phyloP scores from a whole-genome alignment of 768 basidiomycete species.

The Phylloporus sp. region DNA sequence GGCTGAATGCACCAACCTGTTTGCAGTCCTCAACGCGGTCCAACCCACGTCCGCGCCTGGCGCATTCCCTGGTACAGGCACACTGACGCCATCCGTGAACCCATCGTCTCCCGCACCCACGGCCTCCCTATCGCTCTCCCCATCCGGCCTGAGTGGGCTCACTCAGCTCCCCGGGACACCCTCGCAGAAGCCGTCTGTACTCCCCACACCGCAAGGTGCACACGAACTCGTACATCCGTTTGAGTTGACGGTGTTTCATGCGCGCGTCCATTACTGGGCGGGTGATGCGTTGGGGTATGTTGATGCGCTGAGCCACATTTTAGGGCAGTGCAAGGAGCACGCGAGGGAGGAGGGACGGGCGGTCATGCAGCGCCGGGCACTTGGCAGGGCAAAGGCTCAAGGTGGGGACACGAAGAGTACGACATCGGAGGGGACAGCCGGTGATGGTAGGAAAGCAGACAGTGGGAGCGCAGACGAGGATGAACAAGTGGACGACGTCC shows the following conservation, averaged over 20 bases:
- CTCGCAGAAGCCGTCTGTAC: conserved; percentile 12
- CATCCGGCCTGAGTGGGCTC: conserved; percentile 17
- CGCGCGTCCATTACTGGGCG: conserved; percentile 76
- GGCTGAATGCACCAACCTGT: conserved; percentile 79
- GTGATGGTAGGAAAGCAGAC: conserved; percentile 17
- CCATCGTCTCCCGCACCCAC: conserved; percentile 35
- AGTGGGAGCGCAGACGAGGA: neutral
- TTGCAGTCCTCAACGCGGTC: conserved; percentile 60
- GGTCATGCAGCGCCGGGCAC: conserved; percentile 12
- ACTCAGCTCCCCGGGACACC: conserved; percentile 25
- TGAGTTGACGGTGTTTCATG: conserved; percentile 62
- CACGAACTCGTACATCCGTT: conserved; percentile 35
- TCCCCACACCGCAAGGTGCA: conserved; percentile 1
- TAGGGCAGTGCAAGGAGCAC: conserved; percentile 56
- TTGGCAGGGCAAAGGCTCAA: neutral
- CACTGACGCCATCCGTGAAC: conserved; percentile 2
- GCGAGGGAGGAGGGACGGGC: conserved; percentile 34
- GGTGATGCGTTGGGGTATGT: conserved; percentile 78
- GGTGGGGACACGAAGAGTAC: neutral
- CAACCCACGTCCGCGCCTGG: conserved; percentile 49
- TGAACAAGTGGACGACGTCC: conserved; percentile 15
- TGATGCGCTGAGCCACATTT: conserved; percentile 63
- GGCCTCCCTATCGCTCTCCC: conserved; percentile 14
- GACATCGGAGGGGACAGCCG: conserved; percentile 1
- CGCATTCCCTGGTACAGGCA: conserved; percentile 44